A percentile compares a stretch with the other conserved stretches of the same genome.
Evolutionary conservation across 768 basidiomycete species (phyloP).

Genomic region (Hortiboletus flavorubellus): DNA sequence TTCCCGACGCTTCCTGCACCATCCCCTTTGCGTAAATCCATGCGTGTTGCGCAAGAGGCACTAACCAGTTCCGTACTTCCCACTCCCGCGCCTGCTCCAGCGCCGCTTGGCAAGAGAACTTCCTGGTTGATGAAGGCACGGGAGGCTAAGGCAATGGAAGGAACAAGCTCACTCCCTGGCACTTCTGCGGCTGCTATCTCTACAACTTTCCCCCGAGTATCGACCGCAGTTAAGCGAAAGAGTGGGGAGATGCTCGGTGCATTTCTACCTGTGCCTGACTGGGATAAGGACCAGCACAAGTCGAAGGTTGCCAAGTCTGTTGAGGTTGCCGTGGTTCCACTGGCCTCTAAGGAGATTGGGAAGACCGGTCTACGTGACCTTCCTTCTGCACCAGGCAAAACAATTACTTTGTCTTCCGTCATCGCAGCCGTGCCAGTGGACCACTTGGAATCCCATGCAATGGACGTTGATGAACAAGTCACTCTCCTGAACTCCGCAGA

Average conservation of each 20-base stretch:
- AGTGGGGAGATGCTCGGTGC: conserved; percentile 48
- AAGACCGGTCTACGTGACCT: neutral
- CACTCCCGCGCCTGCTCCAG: conserved; percentile 34
- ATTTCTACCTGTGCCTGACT: conserved; percentile 10
- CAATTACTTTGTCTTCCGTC: neutral
- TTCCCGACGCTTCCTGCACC: conserved; percentile 70
- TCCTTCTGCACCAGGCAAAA: conserved; percentile 4
- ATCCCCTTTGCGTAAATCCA: conserved; percentile 66
- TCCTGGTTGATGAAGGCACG: conserved; percentile 81
- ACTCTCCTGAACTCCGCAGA: conserved; percentile 13
- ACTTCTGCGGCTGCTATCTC: conserved; percentile 2
- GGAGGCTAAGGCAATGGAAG: conserved; percentile 67
- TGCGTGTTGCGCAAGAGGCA: conserved; percentile 48
- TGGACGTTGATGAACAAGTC: conserved; percentile 19
- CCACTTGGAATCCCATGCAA: conserved; percentile 22
- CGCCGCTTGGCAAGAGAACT: conserved; percentile 58
- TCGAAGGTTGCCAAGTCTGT: conserved; percentile 48
- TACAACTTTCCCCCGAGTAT: conserved; percentile 10
- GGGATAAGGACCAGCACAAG: conserved; percentile 42
- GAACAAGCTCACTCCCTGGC: conserved; percentile 31
- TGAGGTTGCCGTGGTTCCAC: conserved; percentile 34
- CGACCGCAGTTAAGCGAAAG: conserved; percentile 56
- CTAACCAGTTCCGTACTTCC: conserved; percentile 33
- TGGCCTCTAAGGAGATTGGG: conserved; percentile 10
- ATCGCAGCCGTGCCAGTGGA: neutral